Evolutionary conservation across 495 filamentous ascomycete genomes (phyloP), one percentile per base, ranked within the genome.

Genomic region (Opeltia flavorubescens): DNA sequence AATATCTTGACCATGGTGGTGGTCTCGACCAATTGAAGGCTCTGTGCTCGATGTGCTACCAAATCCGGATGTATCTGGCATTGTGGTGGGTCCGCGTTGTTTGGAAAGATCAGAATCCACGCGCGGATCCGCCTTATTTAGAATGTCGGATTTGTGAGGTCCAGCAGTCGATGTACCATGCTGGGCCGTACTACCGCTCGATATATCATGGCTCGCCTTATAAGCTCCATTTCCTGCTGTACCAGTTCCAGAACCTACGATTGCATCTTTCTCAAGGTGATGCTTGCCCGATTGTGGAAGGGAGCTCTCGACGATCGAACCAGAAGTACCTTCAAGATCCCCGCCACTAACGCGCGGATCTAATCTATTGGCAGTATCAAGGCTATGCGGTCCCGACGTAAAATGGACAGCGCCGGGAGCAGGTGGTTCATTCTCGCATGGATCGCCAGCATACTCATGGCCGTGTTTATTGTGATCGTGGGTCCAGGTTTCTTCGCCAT

Each of bases 121-220:
- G 5, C 48, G 44, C 5, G 54, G 54, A 54, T 76, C 73, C 41
- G 55, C 51, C 55, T 76, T 75, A 63, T 81, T 81, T 44, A 70
- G 62, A 12, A 76, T 11, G 46, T 74, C 65, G 24, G 67, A 74
- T 35, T 53, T 54, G 62, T 75, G 69, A 2, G 71, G 69, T 9
- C 66, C 64, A 34, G 55, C 50, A 31, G 61, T 71, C 46, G 55
- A 48, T 11, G 15, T n/a, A 27, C n/a, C 13, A 34, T n/a, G 12
- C 43, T 34, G 44, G 30, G 41, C 15, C 18, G 41, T 42, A 4
- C 18, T 23, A 25, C 27, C 40, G 5, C 26, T 24, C 12, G 21
- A 40, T 11, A 40, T 26, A 41, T 43, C 31, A 21, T 43, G 40
- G 24, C 48, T 44, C 28, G 51, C 33, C n/a, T 54, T 46, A 18